Percentiles rank a stretch among this genome's conserved stretches.
These are phyloP conservation scores for Ochetophila trinervis DNA, from an alignment of 306 rosid species.

Conservation along the genomic window DNA sequence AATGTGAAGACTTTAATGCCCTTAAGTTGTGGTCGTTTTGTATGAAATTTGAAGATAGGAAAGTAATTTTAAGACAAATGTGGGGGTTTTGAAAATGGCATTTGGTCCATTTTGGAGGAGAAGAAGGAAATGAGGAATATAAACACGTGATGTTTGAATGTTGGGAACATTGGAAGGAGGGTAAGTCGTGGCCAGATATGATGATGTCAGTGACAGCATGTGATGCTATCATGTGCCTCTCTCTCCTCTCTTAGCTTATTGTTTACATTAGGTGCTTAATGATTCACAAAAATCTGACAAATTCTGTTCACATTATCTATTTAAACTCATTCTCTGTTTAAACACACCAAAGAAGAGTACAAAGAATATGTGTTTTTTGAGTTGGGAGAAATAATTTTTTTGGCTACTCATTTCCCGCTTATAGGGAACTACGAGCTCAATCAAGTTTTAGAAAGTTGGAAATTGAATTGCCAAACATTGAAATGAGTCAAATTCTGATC, in stretches of 20 bases:
- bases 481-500: too few species aligned
- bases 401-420: background rate
- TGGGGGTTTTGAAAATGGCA: slow-evolving; percentile 8
- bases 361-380: slow-evolving; percentile 29
- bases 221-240: slow-evolving; percentile 56
- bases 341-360: slow-evolving; percentile 1
- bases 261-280: slow-evolving; percentile 8
- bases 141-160: slow-evolving; percentile 64
- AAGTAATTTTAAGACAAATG: background rate
- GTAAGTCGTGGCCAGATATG: slow-evolving; percentile 57
- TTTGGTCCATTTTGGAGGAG: slow-evolving; percentile 9
- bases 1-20: slow-evolving; percentile 9
- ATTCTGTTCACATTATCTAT: slow-evolving; percentile 34
- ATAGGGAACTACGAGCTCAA: too few species aligned
- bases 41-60: background rate
- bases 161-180: slow-evolving; percentile 49
- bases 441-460: too few species aligned
- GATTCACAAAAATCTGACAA: slow-evolving; percentile 35
- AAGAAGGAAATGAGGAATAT: slow-evolving; percentile 16
- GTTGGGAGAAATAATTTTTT: slow-evolving; percentile 22
- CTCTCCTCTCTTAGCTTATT: slow-evolving; percentile 1
- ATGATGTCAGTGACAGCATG: slow-evolving; percentile 63
- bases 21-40: background rate
- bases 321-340: slow-evolving; percentile 17
- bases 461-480: too few species aligned